Conservation (phyloP, 1,139 yeast genomes). For the Sugiyamaella pinicola region DNA sequence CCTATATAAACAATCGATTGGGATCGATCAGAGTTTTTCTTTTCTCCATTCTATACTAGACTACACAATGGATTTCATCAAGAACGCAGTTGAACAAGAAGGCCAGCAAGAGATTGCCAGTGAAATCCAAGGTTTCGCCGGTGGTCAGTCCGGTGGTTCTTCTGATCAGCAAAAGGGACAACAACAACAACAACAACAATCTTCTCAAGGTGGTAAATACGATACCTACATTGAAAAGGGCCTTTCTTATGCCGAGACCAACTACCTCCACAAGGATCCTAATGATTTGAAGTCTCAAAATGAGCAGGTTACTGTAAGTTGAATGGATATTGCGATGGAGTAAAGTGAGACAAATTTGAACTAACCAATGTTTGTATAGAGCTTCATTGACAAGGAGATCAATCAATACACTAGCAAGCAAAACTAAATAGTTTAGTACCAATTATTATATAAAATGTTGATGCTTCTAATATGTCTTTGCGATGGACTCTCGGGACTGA, state of each 20-base stretch:
- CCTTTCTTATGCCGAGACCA: conserved; percentile 34
- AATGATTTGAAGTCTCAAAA: conserved; percentile 30
- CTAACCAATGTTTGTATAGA: conserved; percentile 17
- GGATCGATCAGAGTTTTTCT: not conserved
- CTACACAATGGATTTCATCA: conserved; percentile 31
- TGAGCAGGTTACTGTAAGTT: conserved; percentile 32
- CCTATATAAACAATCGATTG: conserved; percentile 8
- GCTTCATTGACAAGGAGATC: conserved; percentile 32
- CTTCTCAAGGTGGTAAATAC: conserved; percentile 29
- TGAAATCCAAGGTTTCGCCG: conserved; percentile 24
- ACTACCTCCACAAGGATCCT: conserved; percentile 31
- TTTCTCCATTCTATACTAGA: not conserved
- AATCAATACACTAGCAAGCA: conserved; percentile 22
- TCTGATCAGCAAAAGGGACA: conserved; percentile 21
- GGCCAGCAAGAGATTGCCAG: conserved; percentile 23
- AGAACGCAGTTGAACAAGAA: conserved; percentile 29
- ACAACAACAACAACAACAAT: conserved; percentile 22
- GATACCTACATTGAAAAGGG: conserved; percentile 37
- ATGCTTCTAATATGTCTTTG: too few species aligned
- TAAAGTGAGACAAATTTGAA: not conserved
- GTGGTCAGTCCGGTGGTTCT: conserved; percentile 19
- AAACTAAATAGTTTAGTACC: too few species aligned
- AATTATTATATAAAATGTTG: too few species aligned
- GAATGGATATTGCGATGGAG: not conserved
- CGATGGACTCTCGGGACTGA: not conserved